These are phyloP conservation scores for Microdochium nivale DNA, from an alignment of 2,329 filamentous ascomycete species.

Conservation along the genomic window DNA sequence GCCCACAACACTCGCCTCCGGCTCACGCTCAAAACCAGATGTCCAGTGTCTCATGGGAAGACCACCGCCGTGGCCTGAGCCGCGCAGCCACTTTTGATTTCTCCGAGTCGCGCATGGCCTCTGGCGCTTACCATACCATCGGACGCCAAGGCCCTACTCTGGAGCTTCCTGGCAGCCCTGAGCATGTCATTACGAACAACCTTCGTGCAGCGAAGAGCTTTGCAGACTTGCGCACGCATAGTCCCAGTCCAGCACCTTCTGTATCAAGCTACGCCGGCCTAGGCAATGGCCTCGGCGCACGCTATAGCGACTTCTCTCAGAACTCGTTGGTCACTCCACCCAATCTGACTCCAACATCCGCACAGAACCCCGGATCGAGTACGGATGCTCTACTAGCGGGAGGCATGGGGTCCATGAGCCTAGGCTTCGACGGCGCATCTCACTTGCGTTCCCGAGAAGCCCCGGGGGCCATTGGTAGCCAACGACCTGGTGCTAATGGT, in stretches of 20 bases:
- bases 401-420: constrained; percentile 33
- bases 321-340: constrained; percentile 21
- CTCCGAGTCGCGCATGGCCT: constrained; percentile 59
- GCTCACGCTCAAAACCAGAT: constrained; percentile 43
- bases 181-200: constrained; percentile 60
- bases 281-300: constrained; percentile 34
- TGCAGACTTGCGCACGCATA: constrained; percentile 89
- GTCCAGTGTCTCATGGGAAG: constrained; percentile 61
- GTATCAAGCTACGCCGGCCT: constrained; percentile 67
- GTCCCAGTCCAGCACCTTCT: constrained; percentile 84
- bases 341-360: constrained; percentile 23
- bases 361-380: constrained; percentile 20
- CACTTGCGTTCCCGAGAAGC: constrained; percentile 35
- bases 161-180: constrained; percentile 75
- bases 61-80: constrained; percentile 76
- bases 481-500: constrained; percentile 45
- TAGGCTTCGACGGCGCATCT: constrained; percentile 40
- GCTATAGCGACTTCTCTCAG: constrained; percentile 22
- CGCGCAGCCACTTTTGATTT: constrained; percentile 97
- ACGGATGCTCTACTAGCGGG: constrained; percentile 21
- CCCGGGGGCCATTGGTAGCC: constrained; percentile 57
- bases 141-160: constrained; percentile 79
- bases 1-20: constrained; percentile 44
- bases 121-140: constrained; percentile 65
- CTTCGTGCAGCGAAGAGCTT: constrained; percentile 93